phyloP scores from a whole-genome alignment of 2,329 filamentous ascomycete genomes.

The Ophiocordyceps sinensis region DNA sequence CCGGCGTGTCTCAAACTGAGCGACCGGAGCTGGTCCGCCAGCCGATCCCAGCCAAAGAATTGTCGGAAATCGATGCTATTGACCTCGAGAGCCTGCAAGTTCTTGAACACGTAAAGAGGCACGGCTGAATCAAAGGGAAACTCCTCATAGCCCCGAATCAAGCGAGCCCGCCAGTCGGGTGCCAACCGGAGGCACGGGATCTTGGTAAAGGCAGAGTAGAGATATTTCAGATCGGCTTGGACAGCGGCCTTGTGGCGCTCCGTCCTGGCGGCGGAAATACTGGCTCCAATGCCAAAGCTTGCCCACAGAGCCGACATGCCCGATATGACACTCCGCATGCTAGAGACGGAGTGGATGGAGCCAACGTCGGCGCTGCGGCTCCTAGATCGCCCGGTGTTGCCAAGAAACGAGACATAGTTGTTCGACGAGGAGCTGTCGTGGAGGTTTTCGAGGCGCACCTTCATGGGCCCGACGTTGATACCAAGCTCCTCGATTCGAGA shows the following conservation, averaged over 20 bases:
- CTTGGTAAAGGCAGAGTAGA: constrained; percentile 97
- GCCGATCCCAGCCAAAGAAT: constrained; percentile 91
- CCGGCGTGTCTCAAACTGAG: constrained; percentile 77
- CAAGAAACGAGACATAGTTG: constrained; percentile 92
- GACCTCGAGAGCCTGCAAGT: constrained; percentile 83
- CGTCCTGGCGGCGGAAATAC: constrained; percentile 65
- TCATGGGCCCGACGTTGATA: constrained; percentile 90
- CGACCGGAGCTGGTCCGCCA: constrained; percentile 83
- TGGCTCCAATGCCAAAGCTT: constrained; percentile 67
- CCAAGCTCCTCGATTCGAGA: constrained; percentile 88
- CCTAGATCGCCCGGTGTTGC: constrained; percentile 61
- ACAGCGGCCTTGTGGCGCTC: constrained; percentile 82
- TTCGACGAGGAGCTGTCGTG: constrained; percentile 74
- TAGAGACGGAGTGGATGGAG: constrained; percentile 90
- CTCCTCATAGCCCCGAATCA: constrained; percentile 90
- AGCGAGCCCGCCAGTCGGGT: constrained; percentile 80
- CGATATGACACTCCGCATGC: constrained; percentile 93
- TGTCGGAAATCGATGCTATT: constrained; percentile 93
- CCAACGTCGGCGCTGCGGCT: constrained; percentile 69
- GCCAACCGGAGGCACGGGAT: constrained; percentile 82
- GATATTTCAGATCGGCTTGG: constrained; percentile 80
- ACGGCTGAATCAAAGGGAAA: constrained; percentile 97
- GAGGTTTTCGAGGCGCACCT: constrained; percentile 85
- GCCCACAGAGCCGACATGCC: constrained; percentile 91
- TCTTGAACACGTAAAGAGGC: constrained; percentile 94